Conservation (phyloP, 1,284 basidiomycete genomes). For the Moesziomyces parantarcticus region DNA sequence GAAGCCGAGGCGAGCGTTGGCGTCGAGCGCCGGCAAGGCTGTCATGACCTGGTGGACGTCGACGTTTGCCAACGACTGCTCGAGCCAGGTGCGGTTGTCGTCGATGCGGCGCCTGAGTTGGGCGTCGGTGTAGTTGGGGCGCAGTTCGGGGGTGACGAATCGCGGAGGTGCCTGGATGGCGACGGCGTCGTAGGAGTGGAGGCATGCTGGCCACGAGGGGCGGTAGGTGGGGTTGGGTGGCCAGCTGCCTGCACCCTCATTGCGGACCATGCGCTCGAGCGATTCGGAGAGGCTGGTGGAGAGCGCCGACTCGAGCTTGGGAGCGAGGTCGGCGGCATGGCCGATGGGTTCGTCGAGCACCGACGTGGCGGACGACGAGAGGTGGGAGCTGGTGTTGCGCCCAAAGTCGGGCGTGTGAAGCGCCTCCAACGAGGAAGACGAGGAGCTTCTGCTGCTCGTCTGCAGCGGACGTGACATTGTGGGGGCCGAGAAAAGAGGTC, state of each 20-base stretch:
- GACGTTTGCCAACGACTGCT: slow-evolving; percentile 13
- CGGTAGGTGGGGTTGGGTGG: slow-evolving; percentile 42
- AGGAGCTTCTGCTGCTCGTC: slow-evolving; percentile 39
- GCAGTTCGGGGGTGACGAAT: slow-evolving; percentile 35
- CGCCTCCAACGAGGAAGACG: slow-evolving; percentile 32
- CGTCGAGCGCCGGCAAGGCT: slow-evolving; percentile 15
- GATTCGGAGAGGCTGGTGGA: slow-evolving; percentile 19
- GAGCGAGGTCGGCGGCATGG: slow-evolving; percentile 24
- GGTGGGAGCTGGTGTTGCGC: slow-evolving; percentile 22
- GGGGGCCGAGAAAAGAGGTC: not conserved
- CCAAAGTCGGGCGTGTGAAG: slow-evolving; percentile 32
- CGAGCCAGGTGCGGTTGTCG: slow-evolving; percentile 38
- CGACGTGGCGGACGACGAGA: slow-evolving; percentile 46
- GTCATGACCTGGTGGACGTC: slow-evolving; percentile 27
- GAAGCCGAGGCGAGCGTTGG: slow-evolving; percentile 36
- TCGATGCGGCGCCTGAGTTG: slow-evolving; percentile 36
- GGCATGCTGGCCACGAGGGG: slow-evolving; percentile 38
- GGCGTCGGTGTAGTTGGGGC: slow-evolving; percentile 37
- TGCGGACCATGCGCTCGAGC: slow-evolving; percentile 38
- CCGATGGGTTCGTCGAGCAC: slow-evolving; percentile 26
- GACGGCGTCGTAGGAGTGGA: slow-evolving; percentile 36
- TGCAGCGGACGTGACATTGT: slow-evolving; percentile 24
- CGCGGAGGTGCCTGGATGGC: slow-evolving; percentile 37
- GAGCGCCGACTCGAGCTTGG: slow-evolving; percentile 32
- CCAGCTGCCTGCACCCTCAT: slow-evolving; percentile 44